Evolutionary conservation across 768 basidiomycete species (phyloP).

Genomic region (Leucosporidium creatinivorum): DNA sequence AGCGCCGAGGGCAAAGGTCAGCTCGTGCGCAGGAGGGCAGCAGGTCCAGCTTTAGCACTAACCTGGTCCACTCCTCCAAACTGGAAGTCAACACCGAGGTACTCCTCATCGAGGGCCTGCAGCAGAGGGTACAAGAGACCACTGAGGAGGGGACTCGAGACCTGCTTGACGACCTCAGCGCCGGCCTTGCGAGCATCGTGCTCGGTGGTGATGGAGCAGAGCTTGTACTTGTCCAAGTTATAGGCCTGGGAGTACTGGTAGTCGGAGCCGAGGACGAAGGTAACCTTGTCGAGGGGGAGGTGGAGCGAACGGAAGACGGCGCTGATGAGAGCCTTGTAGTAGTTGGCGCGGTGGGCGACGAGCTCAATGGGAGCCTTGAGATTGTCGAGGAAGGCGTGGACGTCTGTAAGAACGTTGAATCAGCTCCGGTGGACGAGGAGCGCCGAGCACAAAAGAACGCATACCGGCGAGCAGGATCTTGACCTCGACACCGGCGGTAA

Average conservation of each 20-base stretch:
- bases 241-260: constrained; percentile 89
- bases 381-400: constrained; percentile 97
- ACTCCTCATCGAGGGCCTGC: constrained; percentile 95
- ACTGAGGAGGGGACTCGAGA: constrained; percentile 63
- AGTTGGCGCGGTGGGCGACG: constrained; percentile 75
- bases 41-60: neutral
- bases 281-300: constrained; percentile 75
- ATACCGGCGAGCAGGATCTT: constrained; percentile 71
- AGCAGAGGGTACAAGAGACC: constrained; percentile 92
- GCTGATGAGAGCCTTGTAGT: constrained; percentile 75
- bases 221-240: constrained; percentile 85
- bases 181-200: constrained; percentile 98
- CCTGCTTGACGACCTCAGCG: constrained; percentile 97
- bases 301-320: constrained; percentile 81
- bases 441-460: constrained; percentile 10
- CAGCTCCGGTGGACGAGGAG: neutral
- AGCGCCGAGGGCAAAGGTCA: neutral
- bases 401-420: constrained; percentile 49
- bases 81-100: constrained; percentile 91
- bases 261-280: constrained; percentile 79
- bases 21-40: neutral
- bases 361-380: constrained; percentile 91
- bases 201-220: constrained; percentile 84
- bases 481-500: constrained; percentile 83
- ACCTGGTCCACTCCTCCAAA: constrained; percentile 98